Conservation (phyloP, 108 stramenopile species). For the Discostella stelligeroides region DNA sequence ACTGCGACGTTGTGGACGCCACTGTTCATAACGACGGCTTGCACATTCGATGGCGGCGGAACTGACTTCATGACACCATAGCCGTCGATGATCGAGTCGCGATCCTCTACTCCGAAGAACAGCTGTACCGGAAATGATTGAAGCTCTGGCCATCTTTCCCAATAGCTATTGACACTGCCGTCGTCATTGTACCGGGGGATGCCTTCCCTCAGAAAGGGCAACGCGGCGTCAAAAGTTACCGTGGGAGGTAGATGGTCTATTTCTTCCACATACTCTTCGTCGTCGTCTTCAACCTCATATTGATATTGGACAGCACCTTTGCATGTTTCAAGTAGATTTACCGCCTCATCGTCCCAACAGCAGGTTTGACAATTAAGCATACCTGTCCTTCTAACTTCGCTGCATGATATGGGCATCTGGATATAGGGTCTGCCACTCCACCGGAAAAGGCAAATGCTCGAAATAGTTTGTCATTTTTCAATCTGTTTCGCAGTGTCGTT, state of each 20-base stretch:
- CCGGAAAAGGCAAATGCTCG: conserved; percentile 62
- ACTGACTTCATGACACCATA: too few species aligned
- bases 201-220: conserved; percentile 22
- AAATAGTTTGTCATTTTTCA: conserved; percentile 64
- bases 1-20: too few species aligned
- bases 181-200: conserved; percentile 20
- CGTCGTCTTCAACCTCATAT: conserved; percentile 33
- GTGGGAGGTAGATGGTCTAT: conserved; percentile 32
- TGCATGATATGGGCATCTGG: conserved; percentile 70
- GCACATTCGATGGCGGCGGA: too few species aligned
- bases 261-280: not conserved
- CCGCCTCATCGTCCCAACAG: conserved; percentile 51
- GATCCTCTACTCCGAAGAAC: conserved; percentile 77
- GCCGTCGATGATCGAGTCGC: too few species aligned
- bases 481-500: conserved; percentile 7
- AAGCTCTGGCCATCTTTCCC: conserved; percentile 71
- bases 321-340: conserved; percentile 50
- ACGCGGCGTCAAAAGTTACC: conserved; percentile 38
- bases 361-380: conserved; percentile 72
- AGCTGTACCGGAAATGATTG: conserved; percentile 28
- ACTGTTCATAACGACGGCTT: too few species aligned
- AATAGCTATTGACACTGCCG: conserved; percentile 48
- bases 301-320: conserved; percentile 46
- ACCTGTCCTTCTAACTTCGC: conserved; percentile 89
- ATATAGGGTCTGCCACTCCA: conserved; percentile 55